These are phyloP conservation scores for Trifolium repens DNA, from an alignment of 306 rosid species.

Conservation along the genomic window DNA sequence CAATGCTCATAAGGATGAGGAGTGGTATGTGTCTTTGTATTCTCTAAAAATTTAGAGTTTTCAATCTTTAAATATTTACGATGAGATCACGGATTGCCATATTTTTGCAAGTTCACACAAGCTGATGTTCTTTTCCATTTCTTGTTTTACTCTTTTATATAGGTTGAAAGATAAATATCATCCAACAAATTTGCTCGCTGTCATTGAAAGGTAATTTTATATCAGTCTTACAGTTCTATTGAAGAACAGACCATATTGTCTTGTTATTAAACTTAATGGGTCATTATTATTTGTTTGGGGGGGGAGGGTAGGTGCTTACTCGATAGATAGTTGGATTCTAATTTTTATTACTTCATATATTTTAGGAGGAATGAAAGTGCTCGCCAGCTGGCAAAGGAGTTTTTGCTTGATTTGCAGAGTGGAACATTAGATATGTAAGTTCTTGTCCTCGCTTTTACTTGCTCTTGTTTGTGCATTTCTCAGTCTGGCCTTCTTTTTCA, in stretches of 20 bases:
- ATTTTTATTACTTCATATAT: slow-evolving; percentile 21
- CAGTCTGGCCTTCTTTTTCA: not conserved
- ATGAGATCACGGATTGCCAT: not conserved
- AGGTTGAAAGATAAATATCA: slow-evolving; percentile 98
- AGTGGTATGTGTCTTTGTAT: slow-evolving; percentile 59
- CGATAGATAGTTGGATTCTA: slow-evolving; percentile 12
- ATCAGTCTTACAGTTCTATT: slow-evolving; percentile 25
- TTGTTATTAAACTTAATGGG: slow-evolving; percentile 10
- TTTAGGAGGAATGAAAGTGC: slow-evolving; percentile 96
- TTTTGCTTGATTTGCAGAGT: slow-evolving; percentile 89
- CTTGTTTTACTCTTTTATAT: slow-evolving; percentile 39
- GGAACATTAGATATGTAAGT: slow-evolving; percentile 85
- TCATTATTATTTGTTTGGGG: slow-evolving; percentile 1
- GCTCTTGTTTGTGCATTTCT: not conserved
- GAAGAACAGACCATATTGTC: slow-evolving; percentile 22
- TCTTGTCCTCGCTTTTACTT: slow-evolving; percentile 25
- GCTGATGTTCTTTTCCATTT: slow-evolving; percentile 32
- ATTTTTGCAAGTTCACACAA: slow-evolving; percentile 17
- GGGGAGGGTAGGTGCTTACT: not conserved
- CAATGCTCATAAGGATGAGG: slow-evolving; percentile 92
- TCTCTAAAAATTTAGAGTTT: slow-evolving; percentile 9
- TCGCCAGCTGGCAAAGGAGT: slow-evolving; percentile 77
- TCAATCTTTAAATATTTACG: slow-evolving; percentile 34
- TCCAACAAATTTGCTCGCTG: slow-evolving; percentile 87
- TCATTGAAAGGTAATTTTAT: slow-evolving; percentile 76